phyloP scores from a whole-genome alignment of 768 basidiomycete species.

The Russula compacta region DNA sequence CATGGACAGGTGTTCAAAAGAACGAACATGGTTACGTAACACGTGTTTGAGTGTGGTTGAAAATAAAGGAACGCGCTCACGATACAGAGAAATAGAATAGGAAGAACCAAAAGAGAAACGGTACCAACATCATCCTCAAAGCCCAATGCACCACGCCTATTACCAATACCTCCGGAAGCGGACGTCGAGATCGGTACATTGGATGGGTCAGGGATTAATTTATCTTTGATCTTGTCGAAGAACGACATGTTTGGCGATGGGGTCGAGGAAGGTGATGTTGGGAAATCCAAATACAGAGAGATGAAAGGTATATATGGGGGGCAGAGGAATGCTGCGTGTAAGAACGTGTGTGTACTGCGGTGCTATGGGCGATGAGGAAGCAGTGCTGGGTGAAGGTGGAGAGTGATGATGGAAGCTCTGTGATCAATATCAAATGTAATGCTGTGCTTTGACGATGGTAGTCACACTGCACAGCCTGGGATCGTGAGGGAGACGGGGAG shows the following conservation, averaged over 20 bases:
- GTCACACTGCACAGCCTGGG: not conserved
- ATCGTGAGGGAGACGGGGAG: not conserved
- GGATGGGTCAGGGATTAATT: constrained; percentile 38
- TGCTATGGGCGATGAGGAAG: not conserved
- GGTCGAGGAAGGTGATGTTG: not conserved
- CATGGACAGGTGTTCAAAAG: constrained; percentile 5
- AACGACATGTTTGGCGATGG: constrained; percentile 36
- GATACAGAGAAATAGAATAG: constrained; percentile 11
- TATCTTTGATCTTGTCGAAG: constrained; percentile 49
- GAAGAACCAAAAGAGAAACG: constrained; percentile 28
- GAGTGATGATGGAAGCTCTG: not conserved
- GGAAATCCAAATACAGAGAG: not conserved
- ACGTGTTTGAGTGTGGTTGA: constrained; percentile 7
- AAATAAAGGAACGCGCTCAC: not conserved
- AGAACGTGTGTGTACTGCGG: not conserved
- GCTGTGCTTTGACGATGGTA: not conserved
- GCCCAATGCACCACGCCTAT: constrained; percentile 44
- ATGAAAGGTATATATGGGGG: not conserved
- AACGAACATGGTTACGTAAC: constrained; percentile 20
- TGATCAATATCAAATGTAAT: not conserved
- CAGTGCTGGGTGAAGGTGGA: not conserved
- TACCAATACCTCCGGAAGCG: constrained; percentile 49
- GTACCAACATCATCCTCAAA: constrained; percentile 67
- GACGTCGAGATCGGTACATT: constrained; percentile 28
- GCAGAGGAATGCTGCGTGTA: not conserved